Conservation (phyloP, 108 stramenopile genomes). For the Cyclotella atomus region DNA sequence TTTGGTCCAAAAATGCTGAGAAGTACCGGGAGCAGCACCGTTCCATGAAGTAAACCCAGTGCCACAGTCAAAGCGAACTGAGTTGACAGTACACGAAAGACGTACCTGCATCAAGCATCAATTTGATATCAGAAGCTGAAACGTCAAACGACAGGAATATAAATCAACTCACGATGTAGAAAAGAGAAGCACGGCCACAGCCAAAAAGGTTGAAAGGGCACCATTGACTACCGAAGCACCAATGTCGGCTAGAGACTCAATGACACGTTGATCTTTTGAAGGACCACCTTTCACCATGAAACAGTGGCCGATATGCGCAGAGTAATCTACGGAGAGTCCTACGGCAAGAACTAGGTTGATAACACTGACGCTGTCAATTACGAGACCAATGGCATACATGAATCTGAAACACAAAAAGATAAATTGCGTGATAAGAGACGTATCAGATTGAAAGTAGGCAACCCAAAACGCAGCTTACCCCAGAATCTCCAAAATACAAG, state of each 20-base stretch:
- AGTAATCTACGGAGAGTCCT: constrained; percentile 87
- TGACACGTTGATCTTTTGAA: constrained; percentile 55
- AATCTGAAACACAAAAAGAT: too few relatives aligned
- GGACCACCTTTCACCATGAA: constrained; percentile 80
- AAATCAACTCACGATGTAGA: too few relatives aligned
- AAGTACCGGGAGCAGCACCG: constrained; percentile 69
- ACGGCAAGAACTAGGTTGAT: constrained; percentile 87
- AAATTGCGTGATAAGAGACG: too few relatives aligned
- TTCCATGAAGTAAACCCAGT: constrained; percentile 67
- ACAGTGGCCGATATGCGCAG: constrained; percentile 73
- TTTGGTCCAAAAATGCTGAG: constrained; percentile 63
- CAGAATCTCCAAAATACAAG: constrained; percentile 81
- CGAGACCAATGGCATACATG: constrained; percentile 82
- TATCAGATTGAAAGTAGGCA: too few relatives aligned
- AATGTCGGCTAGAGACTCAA: constrained; percentile 72
- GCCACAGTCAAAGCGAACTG: constrained; percentile 75
- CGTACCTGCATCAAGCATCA: too few relatives aligned
- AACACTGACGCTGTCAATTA: constrained; percentile 82
- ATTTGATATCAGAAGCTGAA: too few relatives aligned
- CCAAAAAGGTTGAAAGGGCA: constrained; percentile 78
- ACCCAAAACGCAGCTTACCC: constrained; percentile 20
- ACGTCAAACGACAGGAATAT: too few relatives aligned
- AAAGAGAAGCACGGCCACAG: constrained; percentile 70
- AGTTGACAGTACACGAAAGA: constrained; percentile 66
- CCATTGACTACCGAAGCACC: constrained; percentile 76